These are phyloP conservation scores for Dendrocalamus latiflorus DNA, from an alignment of 202 grass and related monocot genomes.

Conservation along the genomic window DNA sequence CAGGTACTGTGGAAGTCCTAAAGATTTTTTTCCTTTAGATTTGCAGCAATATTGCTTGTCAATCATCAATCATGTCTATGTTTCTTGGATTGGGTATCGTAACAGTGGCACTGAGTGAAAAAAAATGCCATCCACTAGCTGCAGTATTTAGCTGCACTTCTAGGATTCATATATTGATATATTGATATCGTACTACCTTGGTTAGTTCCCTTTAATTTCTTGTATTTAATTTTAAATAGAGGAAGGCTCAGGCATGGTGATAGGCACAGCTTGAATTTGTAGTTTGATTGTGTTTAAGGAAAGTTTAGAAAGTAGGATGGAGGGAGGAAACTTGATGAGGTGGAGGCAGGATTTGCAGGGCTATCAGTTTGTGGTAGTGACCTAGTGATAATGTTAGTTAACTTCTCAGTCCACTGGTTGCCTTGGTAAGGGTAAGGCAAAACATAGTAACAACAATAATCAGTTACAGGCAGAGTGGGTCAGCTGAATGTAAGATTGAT, in stretches of 20 bases:
- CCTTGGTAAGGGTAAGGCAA: not conserved
- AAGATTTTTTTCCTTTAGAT: not conserved
- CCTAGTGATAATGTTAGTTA: not conserved
- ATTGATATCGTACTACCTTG: constrained; percentile 7
- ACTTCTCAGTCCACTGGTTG: not conserved
- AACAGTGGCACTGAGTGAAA: not conserved
- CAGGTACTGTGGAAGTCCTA: constrained; percentile 52
- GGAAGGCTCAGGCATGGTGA: not conserved
- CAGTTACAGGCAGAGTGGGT: not conserved
- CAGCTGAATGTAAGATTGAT: not conserved
- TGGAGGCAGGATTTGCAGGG: not conserved
- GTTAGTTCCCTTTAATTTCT: not conserved
- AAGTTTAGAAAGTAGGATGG: not conserved
- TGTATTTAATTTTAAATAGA: not conserved
- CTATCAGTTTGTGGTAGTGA: not conserved
- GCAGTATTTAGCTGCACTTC: constrained; percentile 6
- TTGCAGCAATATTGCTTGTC: constrained; percentile 14
- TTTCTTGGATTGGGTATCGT: constrained; percentile 2
- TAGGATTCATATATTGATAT: not conserved
- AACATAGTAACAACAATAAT: not conserved
- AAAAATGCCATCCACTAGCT: not conserved
- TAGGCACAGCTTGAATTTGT: not conserved
- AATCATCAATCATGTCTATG: constrained; percentile 10
- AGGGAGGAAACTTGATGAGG: not conserved
- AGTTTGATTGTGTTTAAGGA: not conserved